Evolutionary conservation across 176 grass and related monocot species (phyloP).

Genomic region (Zoysia japonica): DNA sequence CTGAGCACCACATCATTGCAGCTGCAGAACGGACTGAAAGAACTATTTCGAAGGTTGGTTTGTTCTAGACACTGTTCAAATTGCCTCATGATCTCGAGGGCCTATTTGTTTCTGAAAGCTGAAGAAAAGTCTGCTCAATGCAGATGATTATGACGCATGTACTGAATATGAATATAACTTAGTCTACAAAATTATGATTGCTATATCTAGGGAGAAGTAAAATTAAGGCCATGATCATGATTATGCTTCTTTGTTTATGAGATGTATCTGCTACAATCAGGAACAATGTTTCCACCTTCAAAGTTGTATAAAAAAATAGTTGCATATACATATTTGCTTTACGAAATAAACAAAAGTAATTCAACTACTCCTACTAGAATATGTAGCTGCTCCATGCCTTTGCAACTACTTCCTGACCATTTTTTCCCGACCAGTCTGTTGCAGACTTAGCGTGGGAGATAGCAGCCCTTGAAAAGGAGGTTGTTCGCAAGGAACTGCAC

Average conservation of each 20-base stretch:
- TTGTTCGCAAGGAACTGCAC: constrained; percentile 75
- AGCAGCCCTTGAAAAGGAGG: constrained; percentile 78
- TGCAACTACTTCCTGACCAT: not conserved
- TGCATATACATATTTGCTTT: not conserved
- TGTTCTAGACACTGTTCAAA: constrained; percentile 26
- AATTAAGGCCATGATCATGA: constrained; percentile 36
- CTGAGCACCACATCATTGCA: constrained; percentile 15
- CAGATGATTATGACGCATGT: constrained; percentile 35
- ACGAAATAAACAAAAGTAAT: not conserved
- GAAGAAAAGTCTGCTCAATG: constrained; percentile 35
- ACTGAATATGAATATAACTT: constrained; percentile 33
- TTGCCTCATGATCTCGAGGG: constrained; percentile 38
- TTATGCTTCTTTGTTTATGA: constrained; percentile 20
- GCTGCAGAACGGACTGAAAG: constrained; percentile 36
- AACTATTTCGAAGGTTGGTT: constrained; percentile 55
- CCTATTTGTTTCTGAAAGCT: constrained; percentile 46
- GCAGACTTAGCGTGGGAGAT: constrained; percentile 76
- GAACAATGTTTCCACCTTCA: constrained; percentile 24
- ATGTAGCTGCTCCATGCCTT: not conserved
- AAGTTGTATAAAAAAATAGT: not conserved
- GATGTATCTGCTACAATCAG: not conserved
- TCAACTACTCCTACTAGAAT: not conserved
- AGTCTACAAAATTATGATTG: constrained; percentile 45
- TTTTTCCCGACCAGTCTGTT: constrained; percentile 42
- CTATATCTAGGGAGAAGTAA: constrained; percentile 45